phyloP scores from a whole-genome alignment of 371 early-diverging fungal genomes.

The Mortierella sp. region DNA sequence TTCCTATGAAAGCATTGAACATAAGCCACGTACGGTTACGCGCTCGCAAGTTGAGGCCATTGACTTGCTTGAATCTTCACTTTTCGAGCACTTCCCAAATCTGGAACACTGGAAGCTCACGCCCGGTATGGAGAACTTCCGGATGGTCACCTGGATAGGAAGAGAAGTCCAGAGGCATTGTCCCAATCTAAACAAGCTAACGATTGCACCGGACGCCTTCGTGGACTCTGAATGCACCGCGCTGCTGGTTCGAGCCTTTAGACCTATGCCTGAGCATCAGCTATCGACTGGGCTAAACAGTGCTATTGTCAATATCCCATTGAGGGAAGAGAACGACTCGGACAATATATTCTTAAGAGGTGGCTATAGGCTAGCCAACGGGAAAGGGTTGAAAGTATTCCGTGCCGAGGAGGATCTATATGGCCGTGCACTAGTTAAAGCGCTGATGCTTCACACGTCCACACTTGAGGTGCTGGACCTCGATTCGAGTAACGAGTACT shows the following conservation, averaged over 20 bases:
- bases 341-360: neutral
- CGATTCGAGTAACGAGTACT: neutral
- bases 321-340: neutral
- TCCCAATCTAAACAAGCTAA: constrained; percentile 10
- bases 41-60: neutral
- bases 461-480: neutral
- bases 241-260: constrained; percentile 1
- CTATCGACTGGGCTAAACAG: neutral
- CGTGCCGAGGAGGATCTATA: neutral
- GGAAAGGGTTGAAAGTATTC: neutral
- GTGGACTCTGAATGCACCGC: neutral
- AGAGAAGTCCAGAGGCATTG: constrained; percentile 1
- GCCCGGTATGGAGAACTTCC: neutral
- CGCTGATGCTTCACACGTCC: neutral
- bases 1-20: neutral
- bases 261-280: neutral
- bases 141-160: constrained; percentile 4
- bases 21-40: neutral
- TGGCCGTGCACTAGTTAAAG: neutral
- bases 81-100: constrained; percentile 8
- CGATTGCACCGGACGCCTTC: neutral
- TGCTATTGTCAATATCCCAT: neutral
- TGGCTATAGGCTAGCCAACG: constrained; percentile 1
- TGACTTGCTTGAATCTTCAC: neutral
- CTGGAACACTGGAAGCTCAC: constrained; percentile 6